These are phyloP conservation scores for Aspergillus unguis DNA, from an alignment of 2,329 filamentous ascomycete genomes.

Conservation along the genomic window DNA sequence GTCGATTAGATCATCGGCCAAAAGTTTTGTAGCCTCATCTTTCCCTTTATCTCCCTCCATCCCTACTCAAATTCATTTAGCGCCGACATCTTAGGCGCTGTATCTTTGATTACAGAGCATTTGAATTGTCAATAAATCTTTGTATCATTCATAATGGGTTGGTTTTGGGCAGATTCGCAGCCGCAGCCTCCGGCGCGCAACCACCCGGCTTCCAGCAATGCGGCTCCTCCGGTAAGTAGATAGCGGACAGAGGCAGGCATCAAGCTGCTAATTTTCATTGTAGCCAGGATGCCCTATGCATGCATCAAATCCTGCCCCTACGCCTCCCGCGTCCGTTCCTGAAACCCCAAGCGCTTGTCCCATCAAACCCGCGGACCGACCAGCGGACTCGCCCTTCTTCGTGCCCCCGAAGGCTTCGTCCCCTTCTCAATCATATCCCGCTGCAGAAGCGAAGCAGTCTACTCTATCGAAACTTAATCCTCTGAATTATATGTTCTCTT, in stretches of 20 bases:
- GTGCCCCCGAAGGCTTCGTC: slow-evolving; percentile 31
- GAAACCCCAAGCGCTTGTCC: slow-evolving; percentile 43
- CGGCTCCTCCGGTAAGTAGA: slow-evolving; percentile 54
- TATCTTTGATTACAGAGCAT: slow-evolving; percentile 14
- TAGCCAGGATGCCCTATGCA: slow-evolving; percentile 71
- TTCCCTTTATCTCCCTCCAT: not conserved
- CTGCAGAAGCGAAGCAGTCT: slow-evolving; percentile 37
- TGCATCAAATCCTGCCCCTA: slow-evolving; percentile 40
- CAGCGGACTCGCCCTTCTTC: slow-evolving; percentile 50
- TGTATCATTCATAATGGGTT: slow-evolving; percentile 53
- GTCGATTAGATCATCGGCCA: slow-evolving; percentile 9
- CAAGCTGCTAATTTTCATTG: slow-evolving; percentile 22
- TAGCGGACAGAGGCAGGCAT: not conserved
- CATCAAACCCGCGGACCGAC: slow-evolving; percentile 48
- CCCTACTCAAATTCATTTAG: not conserved
- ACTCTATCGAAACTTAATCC: slow-evolving; percentile 67
- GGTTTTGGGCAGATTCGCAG: slow-evolving; percentile 64
- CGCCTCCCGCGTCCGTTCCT: slow-evolving; percentile 25
- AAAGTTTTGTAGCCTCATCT: slow-evolving; percentile 6
- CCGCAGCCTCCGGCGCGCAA: slow-evolving; percentile 46
- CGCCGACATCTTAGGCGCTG: not conserved
- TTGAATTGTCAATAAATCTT: slow-evolving; percentile 7
- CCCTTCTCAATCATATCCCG: slow-evolving; percentile 32
- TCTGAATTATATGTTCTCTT: slow-evolving; percentile 93
- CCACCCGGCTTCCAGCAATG: slow-evolving; percentile 45